These are phyloP conservation scores for Tulasnella sp. DNA, from an alignment of 768 basidiomycete species.

Conservation along the genomic window DNA sequence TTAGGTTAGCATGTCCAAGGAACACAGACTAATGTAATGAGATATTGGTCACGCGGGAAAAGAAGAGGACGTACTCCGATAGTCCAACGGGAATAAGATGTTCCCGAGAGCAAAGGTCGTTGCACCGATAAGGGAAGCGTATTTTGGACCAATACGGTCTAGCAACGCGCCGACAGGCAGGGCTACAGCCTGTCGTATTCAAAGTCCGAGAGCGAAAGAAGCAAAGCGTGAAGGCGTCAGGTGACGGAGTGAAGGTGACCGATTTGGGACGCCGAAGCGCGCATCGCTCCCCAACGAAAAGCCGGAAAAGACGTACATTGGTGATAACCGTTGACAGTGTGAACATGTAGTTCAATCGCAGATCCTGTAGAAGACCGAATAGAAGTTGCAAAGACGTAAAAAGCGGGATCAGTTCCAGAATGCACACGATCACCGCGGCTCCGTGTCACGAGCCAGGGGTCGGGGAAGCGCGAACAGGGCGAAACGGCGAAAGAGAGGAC, in stretches of 20 bases:
- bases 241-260: background rate
- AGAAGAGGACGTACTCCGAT: constrained; percentile 16
- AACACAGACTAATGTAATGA: background rate
- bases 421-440: background rate
- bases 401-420: constrained; percentile 28
- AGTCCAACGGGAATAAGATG: constrained; percentile 33
- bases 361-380: constrained; percentile 32
- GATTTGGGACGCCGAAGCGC: background rate
- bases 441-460: background rate
- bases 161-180: constrained; percentile 37
- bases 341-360: constrained; percentile 40
- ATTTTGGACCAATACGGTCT: constrained; percentile 38
- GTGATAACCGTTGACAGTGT: constrained; percentile 39
- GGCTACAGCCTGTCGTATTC: constrained; percentile 34
- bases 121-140: constrained; percentile 38
- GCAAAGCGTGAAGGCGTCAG: background rate
- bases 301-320: constrained; percentile 35
- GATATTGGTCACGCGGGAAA: background rate
- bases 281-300: constrained; percentile 1
- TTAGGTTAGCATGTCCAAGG: background rate
- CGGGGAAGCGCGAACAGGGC: background rate
- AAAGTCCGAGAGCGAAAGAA: background rate
- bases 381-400: background rate
- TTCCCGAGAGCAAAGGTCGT: constrained; percentile 38
- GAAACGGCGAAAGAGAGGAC: background rate